Percentiles rank a stretch among this genome's conserved stretches.
Conservation (phyloP, 768 basidiomycete species). For the Fomitopsis pulvina region DNA sequence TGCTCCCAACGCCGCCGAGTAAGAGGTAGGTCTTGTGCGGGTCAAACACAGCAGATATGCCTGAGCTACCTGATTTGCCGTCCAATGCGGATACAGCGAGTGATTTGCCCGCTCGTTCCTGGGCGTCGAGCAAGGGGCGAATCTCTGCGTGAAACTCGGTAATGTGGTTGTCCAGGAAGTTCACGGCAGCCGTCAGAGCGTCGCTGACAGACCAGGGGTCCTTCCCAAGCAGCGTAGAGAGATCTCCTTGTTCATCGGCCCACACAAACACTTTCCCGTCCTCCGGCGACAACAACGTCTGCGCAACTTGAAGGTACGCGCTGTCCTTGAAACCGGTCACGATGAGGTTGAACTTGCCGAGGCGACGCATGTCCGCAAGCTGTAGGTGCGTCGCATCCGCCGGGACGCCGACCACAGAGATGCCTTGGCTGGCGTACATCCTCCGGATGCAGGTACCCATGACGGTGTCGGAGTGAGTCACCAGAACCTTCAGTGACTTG, state of each 20-base stretch:
- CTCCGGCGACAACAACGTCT: background rate
- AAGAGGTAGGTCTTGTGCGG: slow-evolving; percentile 29
- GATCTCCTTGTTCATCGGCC: slow-evolving; percentile 5
- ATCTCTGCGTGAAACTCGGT: background rate
- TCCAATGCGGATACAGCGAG: background rate
- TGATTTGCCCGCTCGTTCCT: too few species aligned
- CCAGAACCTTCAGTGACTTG: slow-evolving; percentile 1
- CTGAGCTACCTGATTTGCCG: too few species aligned
- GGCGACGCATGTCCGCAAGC: background rate
- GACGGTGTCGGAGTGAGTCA: slow-evolving; percentile 2
- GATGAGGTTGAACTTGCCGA: slow-evolving; percentile 6
- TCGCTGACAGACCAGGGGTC: slow-evolving; percentile 13
- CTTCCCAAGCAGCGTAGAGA: background rate
- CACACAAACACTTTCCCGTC: slow-evolving; percentile 10
- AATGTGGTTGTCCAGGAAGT: background rate
- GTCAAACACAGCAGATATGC: too few species aligned
- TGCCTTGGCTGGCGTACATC: background rate
- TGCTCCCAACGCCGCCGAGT: slow-evolving; percentile 32
- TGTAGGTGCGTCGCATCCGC: background rate
- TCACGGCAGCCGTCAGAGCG: slow-evolving; percentile 1
- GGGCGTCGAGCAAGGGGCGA: too few species aligned
- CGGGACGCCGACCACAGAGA: background rate
- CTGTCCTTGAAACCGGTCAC: slow-evolving; percentile 4
- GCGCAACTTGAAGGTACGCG: background rate
- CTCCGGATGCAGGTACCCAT: background rate